These are phyloP conservation scores for Exophiala lecanii-corni DNA, from an alignment of 2,329 filamentous ascomycete species.

Conservation along the genomic window DNA sequence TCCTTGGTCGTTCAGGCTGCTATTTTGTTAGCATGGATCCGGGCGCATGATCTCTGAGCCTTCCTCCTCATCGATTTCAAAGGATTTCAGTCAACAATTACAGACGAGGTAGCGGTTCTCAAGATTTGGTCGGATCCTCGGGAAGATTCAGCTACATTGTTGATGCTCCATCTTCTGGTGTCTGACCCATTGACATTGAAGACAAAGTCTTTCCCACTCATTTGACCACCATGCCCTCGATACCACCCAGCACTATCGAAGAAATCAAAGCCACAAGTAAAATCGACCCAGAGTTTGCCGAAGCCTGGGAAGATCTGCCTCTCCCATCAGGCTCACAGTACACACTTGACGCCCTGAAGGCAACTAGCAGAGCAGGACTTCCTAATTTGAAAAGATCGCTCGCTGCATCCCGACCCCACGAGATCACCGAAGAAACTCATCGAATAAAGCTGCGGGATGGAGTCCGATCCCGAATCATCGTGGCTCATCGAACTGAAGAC, in stretches of 20 bases:
- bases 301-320: slow-evolving; percentile 6
- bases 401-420: slow-evolving; percentile 4
- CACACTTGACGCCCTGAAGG: slow-evolving; percentile 11
- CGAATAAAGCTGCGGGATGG: slow-evolving; percentile 14
- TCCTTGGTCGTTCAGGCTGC: no score
- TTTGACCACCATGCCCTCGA: slow-evolving; percentile 19
- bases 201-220: no score
- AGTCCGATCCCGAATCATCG: slow-evolving; percentile 12
- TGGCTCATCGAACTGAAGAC: slow-evolving; percentile 10
- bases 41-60: no score
- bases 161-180: no score
- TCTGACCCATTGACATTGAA: no score
- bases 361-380: slow-evolving; percentile 3
- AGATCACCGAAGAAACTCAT: slow-evolving; percentile 16
- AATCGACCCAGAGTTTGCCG: slow-evolving; percentile 17
- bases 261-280: slow-evolving; percentile 16
- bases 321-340: slow-evolving; percentile 10
- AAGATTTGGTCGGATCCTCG: no score
- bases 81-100: no score
- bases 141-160: no score
- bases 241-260: slow-evolving; percentile 9
- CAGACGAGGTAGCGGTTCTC: no score
- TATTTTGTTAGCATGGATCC: no score
- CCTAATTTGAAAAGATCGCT: slow-evolving; percentile 6
- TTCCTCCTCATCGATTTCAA: no score